phyloP scores from a whole-genome alignment of 768 basidiomycete species.

The Pholiota conissans region DNA sequence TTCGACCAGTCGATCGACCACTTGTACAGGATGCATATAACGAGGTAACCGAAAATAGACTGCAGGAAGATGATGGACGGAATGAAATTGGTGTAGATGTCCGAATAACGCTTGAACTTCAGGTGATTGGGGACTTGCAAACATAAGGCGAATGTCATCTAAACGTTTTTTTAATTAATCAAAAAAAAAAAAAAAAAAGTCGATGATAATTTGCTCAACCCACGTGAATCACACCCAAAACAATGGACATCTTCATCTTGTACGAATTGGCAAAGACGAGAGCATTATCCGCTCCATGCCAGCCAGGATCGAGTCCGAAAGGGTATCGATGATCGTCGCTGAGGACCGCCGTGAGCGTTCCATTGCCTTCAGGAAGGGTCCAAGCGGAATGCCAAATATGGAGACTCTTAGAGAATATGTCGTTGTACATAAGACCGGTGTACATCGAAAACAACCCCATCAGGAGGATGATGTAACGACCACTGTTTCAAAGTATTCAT shows the following conservation, averaged over 20 bases:
- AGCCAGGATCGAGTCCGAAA: constrained; percentile 92
- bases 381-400: constrained; percentile 89
- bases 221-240: constrained; percentile 95
- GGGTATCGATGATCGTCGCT: constrained; percentile 75
- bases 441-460: constrained; percentile 99
- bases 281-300: constrained; percentile 91
- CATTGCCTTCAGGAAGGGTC: constrained; percentile 61
- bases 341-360: constrained; percentile 44
- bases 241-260: constrained; percentile 99
- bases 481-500: constrained; percentile 47
- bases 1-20: constrained; percentile 93
- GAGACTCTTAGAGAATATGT: constrained; percentile 93
- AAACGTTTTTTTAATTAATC: neutral
- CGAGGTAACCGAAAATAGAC: constrained; percentile 96
- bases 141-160: constrained; percentile 99
- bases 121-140: constrained; percentile 95
- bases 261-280: constrained; percentile 97
- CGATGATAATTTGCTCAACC: constrained; percentile 25
- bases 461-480: constrained; percentile 96
- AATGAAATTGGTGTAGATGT: constrained; percentile 93
- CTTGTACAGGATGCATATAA: constrained; percentile 93
- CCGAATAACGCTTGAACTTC: constrained; percentile 83
- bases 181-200: constrained; percentile 6
- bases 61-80: constrained; percentile 98
- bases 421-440: constrained; percentile 98